Conservation (phyloP, 345 rosid species). For the Ricinus communis region DNA sequence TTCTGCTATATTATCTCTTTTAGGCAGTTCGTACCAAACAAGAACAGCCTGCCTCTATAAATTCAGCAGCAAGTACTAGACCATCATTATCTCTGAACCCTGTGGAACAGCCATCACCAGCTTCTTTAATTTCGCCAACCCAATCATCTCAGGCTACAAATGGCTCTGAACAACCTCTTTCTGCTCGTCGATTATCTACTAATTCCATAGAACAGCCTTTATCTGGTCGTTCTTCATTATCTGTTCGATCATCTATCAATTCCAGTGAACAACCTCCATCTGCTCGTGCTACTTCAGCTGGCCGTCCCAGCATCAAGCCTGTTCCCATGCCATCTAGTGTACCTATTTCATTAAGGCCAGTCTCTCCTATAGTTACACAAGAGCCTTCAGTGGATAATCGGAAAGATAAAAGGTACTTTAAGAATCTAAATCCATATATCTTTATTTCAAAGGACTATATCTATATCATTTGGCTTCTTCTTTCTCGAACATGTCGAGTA, state of each 20-base stretch:
- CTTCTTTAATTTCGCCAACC: conserved; percentile 30
- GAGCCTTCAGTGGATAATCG: conserved; percentile 43
- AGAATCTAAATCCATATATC: neutral
- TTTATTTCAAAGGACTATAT: conserved; percentile 1
- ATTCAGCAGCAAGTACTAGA: conserved; percentile 40
- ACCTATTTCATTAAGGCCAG: conserved; percentile 56
- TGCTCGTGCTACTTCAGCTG: conserved; percentile 45
- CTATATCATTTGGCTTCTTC: conserved; percentile 1
- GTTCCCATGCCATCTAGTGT: conserved; percentile 52
- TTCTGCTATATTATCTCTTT: conserved; percentile 18
- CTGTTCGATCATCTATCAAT: conserved; percentile 30
- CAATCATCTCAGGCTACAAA: conserved; percentile 42
- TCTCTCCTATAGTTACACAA: conserved; percentile 35
- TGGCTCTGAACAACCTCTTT: conserved; percentile 43
- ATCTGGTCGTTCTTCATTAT: conserved; percentile 37
- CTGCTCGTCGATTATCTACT: conserved; percentile 36
- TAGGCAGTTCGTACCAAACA: conserved; percentile 63
- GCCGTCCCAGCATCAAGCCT: conserved; percentile 45
- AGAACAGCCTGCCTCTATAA: conserved; percentile 53
- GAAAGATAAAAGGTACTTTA: conserved; percentile 59
- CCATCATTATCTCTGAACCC: conserved; percentile 31
- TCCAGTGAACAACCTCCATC: conserved; percentile 48
- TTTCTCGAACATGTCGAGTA: neutral
- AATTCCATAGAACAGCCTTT: conserved; percentile 41
- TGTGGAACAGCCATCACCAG: conserved; percentile 41